Percentiles rank a stretch among this genome's conserved stretches.
Conservation (phyloP, 768 basidiomycete species). For the Calocybe gangraenosa region DNA sequence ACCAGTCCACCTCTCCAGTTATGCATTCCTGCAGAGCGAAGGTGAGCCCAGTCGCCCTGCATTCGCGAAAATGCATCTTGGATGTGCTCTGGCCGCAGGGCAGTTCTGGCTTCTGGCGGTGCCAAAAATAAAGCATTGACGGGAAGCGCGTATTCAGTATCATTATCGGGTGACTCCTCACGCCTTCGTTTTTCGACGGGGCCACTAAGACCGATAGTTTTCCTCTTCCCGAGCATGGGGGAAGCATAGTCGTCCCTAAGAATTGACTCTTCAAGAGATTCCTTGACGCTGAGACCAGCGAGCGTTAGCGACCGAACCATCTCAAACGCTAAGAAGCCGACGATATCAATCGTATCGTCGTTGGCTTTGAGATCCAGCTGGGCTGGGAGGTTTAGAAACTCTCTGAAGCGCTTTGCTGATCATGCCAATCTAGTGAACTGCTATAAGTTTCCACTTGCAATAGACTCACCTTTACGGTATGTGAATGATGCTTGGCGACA, state of each 20-base stretch:
- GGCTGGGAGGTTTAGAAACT: conserved; percentile 86
- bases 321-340: conserved; percentile 96
- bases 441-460: background rate
- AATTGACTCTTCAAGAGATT: conserved; percentile 68
- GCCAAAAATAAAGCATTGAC: conserved; percentile 75
- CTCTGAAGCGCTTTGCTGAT: conserved; percentile 88
- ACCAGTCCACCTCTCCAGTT: conserved; percentile 88
- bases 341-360: conserved; percentile 94
- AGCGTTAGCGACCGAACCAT: conserved; percentile 93
- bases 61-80: conserved; percentile 89
- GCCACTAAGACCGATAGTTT: conserved; percentile 43
- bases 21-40: conserved; percentile 79
- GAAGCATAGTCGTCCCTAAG: conserved; percentile 64
- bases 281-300: conserved; percentile 82
- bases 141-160: conserved; percentile 60
- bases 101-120: conserved; percentile 76
- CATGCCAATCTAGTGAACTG: background rate
- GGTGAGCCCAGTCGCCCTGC: conserved; percentile 82
- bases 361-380: conserved; percentile 86
- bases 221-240: conserved; percentile 67
- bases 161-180: conserved; percentile 58
- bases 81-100: conserved; percentile 80
- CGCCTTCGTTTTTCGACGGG: conserved; percentile 50
- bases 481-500: conserved; percentile 97
- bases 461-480: conserved; percentile 79